These are phyloP conservation scores for Ustilago vetiveriae DNA, from an alignment of 1,284 basidiomycete species.

Conservation along the genomic window DNA sequence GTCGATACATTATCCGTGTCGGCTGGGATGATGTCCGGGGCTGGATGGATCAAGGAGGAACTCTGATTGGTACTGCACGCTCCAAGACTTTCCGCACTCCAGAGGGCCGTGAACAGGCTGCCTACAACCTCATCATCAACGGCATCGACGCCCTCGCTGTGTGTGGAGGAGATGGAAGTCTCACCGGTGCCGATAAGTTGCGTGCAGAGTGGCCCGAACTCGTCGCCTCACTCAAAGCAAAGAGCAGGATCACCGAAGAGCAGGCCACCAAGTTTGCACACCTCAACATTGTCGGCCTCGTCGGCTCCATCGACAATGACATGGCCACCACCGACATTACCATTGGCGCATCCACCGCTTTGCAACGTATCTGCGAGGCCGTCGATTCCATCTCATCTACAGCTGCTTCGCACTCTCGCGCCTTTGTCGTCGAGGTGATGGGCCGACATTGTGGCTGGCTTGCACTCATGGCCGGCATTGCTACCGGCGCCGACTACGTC, in stretches of 20 bases:
- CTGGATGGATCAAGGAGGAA: constrained; percentile 88
- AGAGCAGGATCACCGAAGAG: constrained; percentile 78
- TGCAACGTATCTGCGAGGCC: constrained; percentile 95
- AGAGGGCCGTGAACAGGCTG: constrained; percentile 87
- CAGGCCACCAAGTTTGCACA: constrained; percentile 79
- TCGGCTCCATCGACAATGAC: constrained; percentile 98
- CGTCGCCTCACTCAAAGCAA: constrained; percentile 75
- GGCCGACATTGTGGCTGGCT: constrained; percentile 98
- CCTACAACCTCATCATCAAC: constrained; percentile 89
- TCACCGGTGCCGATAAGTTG: constrained; percentile 95
- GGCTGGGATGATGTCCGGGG: constrained; percentile 98
- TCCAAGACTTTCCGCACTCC: constrained; percentile 85
- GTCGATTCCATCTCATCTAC: constrained; percentile 99
- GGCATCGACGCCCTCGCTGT: constrained; percentile 97
- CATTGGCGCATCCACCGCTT: constrained; percentile 92
- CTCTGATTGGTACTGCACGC: constrained; percentile 93
- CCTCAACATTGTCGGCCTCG: constrained; percentile 94
- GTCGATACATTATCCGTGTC: constrained; percentile 91
- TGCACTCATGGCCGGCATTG: constrained; percentile 89
- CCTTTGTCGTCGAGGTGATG: constrained; percentile 99
- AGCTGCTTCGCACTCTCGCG: constrained; percentile 91
- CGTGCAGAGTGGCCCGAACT: constrained; percentile 91
- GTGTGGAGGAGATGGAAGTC: constrained; percentile 94
- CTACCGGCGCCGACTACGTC: constrained; percentile 94
- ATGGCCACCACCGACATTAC: constrained; percentile 98